Conservation (phyloP, 2,329 filamentous ascomycete genomes). For the Aspergillus udagawae region DNA sequence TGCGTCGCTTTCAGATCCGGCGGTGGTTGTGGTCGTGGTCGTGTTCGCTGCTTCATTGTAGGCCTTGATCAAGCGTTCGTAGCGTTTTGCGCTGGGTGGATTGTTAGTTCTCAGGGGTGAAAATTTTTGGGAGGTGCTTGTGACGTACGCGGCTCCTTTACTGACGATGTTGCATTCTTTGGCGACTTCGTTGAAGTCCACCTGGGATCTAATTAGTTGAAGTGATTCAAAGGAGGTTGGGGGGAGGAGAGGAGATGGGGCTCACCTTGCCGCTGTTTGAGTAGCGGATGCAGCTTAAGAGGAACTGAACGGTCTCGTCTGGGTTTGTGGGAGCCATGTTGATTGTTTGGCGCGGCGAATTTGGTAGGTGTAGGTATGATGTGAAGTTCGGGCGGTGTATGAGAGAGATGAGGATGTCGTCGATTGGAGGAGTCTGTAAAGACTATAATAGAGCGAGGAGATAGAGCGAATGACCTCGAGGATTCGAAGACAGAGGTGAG, state of each 20-base stretch:
- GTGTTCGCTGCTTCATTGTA: slow-evolving; percentile 32
- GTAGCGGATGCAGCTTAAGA: slow-evolving; percentile 62
- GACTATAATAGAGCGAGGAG: neutral
- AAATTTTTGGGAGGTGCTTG: neutral
- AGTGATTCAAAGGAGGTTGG: neutral
- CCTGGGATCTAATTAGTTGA: slow-evolving; percentile 37
- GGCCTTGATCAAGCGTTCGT: slow-evolving; percentile 62
- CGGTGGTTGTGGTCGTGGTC: slow-evolving; percentile 1
- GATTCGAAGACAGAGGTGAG: neutral
- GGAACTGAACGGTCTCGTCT: slow-evolving; percentile 60
- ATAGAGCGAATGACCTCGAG: neutral
- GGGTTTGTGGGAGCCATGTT: slow-evolving; percentile 50
- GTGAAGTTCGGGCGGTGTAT: neutral
- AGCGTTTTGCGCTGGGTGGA: slow-evolving; percentile 58
- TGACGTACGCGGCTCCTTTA: slow-evolving; percentile 67
- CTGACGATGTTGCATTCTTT: slow-evolving; percentile 58
- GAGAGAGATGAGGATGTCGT: neutral
- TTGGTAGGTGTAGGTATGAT: neutral
- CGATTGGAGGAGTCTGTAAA: neutral
- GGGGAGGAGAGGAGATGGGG: neutral
- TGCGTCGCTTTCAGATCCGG: slow-evolving; percentile 18
- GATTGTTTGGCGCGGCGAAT: neutral
- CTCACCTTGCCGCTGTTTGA: slow-evolving; percentile 58
- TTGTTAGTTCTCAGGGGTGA: neutral
- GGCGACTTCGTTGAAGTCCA: slow-evolving; percentile 64